Evolutionary conservation across 2,329 filamentous ascomycete genomes (phyloP), one percentile per base, ranked within the genome.

Genomic region (Phaeomoniella chlamydospora): DNA sequence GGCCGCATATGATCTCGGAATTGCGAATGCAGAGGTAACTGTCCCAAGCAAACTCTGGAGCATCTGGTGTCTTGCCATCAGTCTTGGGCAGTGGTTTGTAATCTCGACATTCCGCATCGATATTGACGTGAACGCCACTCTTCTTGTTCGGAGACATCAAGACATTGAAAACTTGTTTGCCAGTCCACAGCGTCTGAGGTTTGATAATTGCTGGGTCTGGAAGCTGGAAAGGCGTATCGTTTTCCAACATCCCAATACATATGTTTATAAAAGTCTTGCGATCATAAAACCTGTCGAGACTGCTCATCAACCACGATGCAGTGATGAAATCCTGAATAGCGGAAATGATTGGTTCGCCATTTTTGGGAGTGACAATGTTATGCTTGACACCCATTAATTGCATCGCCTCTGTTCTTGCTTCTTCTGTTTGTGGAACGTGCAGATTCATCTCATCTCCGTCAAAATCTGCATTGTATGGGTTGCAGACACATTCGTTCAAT

Each of bases 261-360:
- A 94, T 74, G 46, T 92, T 87, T 2, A 81, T 79, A 51, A 98
- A 98, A 0, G 81, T 78, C 47, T 80, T 80, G 36, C 88, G 77
- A 49, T 93, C 85, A 50, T 82, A 94, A 58, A 98, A 96, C 38
- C 77, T 74, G 53, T 96, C 88, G 53, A 96, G 96, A 57, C 78
- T 82, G 48, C 85, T 94, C 16, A 96, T 67, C 3, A 96, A 63
- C 52, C 86, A 98, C 0, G 90, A 83, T 3, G 87, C 87, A 16
- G 88, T 96, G 49, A 98, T 96, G 62, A 98, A 98, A 67, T 98
- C 90, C 52, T 98, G 90, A 18, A 93, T 98, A n/a, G 90, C 88
- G 13, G 87, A 86, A 61, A 98, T 96, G 49, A 98, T 93, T 2
- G 90, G 90, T 48, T 94, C 88, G 53, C 90, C 90, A 60, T 96